These are phyloP conservation scores for Tilletiaria anomala DNA, from an alignment of 1,284 basidiomycete species.

Conservation along the genomic window DNA sequence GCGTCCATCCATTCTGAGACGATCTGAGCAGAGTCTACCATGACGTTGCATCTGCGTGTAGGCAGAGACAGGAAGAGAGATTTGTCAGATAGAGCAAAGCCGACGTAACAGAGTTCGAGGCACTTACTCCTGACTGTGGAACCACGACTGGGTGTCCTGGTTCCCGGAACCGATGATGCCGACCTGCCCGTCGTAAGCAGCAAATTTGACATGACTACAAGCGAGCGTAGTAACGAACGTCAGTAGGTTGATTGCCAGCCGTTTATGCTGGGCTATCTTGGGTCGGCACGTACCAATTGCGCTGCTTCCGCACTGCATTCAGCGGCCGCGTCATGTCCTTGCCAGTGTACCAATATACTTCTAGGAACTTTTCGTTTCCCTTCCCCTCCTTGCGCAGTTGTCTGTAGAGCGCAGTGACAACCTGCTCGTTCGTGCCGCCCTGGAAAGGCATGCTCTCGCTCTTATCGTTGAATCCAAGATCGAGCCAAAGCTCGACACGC, in stretches of 20 bases:
- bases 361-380: constrained; percentile 45
- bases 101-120: too few relatives aligned
- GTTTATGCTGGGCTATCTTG: not conserved
- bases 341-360: constrained; percentile 53
- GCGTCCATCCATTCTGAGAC: constrained; percentile 54
- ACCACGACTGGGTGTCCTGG: constrained; percentile 49
- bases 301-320: constrained; percentile 57
- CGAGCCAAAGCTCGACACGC: constrained; percentile 44
- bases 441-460: constrained; percentile 61
- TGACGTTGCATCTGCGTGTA: too few relatives aligned
- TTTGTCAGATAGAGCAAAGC: too few relatives aligned
- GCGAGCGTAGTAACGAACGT: not conserved
- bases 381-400: constrained; percentile 26
- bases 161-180: constrained; percentile 58
- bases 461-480: constrained; percentile 42
- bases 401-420: constrained; percentile 52
- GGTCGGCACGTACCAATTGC: constrained; percentile 47
- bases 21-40: constrained; percentile 54
- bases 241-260: too few relatives aligned
- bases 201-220: constrained; percentile 51
- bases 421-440: constrained; percentile 65
- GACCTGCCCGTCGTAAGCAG: constrained; percentile 56
- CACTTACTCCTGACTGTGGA: constrained; percentile 63
- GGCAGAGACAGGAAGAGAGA: too few relatives aligned
- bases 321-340: constrained; percentile 60